A percentile compares a stretch with the other conserved stretches of the same genome.
Conservation (phyloP, 2,329 filamentous ascomycete genomes). For the Aspergillus ustus region DNA sequence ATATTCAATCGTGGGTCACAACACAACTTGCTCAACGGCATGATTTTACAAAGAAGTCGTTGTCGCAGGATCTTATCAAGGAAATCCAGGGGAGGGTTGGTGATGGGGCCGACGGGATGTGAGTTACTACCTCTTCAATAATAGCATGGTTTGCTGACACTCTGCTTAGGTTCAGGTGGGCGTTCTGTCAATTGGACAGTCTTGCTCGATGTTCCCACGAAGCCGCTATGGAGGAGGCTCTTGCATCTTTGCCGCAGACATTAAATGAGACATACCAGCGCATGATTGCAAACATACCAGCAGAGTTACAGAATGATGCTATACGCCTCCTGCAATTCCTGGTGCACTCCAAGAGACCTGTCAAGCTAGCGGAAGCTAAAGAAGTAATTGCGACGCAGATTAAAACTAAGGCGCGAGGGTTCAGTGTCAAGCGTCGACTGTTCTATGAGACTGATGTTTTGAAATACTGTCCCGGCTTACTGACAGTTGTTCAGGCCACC, state of each 20-base stretch:
- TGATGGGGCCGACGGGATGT: background rate
- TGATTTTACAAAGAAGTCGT: constrained; percentile 4
- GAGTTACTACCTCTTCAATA: background rate
- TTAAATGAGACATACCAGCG: background rate
- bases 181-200: constrained; percentile 2
- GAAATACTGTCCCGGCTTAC: background rate
- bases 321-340: background rate
- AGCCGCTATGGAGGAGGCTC: constrained; percentile 1
- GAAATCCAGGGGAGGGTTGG: background rate
- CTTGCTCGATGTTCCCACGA: background rate
- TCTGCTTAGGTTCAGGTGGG: background rate
- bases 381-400: background rate
- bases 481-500: background rate
- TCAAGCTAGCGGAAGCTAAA: background rate
- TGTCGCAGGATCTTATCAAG: background rate
- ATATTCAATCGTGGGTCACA: background rate
- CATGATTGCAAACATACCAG: constrained; percentile 1
- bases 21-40: background rate
- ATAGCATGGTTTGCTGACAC: background rate
- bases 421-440: background rate
- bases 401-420: too few species aligned
- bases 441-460: background rate
- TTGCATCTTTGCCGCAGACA: background rate
- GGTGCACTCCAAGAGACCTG: background rate
- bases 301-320: background rate